Base-by-base conservation (phyloP, 352 stramenopile species). In the Pilasporangium apinafurcum region DNA sequence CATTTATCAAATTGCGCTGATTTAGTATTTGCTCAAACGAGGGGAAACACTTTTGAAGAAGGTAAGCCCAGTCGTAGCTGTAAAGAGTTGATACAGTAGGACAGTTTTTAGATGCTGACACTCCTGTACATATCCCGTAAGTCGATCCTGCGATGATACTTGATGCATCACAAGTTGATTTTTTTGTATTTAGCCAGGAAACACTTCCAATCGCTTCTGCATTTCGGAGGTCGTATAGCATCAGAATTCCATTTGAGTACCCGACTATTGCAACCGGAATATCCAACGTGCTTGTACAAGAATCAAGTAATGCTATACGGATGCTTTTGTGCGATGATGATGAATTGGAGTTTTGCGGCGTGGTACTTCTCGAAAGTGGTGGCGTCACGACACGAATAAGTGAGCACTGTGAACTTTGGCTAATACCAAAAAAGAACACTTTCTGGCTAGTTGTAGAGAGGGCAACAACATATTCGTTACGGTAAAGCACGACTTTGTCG, bases 211-310 rank as follows among this genome's bases (percentile, higher is more conserved):
- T 63, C 0, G 68, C 71, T 13, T 68, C 54, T 8, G 56, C 68
- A 4, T 44, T 65, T 30, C 67, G 63, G 14, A 69, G 42, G 18
- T 86, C 66, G 40, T 76, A 76, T 1, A 83, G 38, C 38, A 83
- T 24, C 10, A 58, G 37, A 21, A 64, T 66, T 5, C 71, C 71
- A 21, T 59, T 80, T 26, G 68, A 83, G 39, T 62, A 82, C 14
- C 52, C 45, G 5, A 84, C 33, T 0, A 78, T 44, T 2, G 40
- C 61, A 14, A 84, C 9, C 2, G 68, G 71, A 12, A 84, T 9
- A 31, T 68, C 59, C 31, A 77, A 31, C 2, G 34, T 22, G 7
- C 18, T 31, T 14, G 58, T 47, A 16, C n/a, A n/a, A n/a, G n/a
- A n/a, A n/a, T n/a, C n/a, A n/a, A n/a, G n/a, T n/a, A n/a, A n/a